A percentile compares a stretch with the other conserved stretches of the same genome.
Conservation (phyloP, 2,329 filamentous ascomycete genomes). For the Blastomyces parvus region DNA sequence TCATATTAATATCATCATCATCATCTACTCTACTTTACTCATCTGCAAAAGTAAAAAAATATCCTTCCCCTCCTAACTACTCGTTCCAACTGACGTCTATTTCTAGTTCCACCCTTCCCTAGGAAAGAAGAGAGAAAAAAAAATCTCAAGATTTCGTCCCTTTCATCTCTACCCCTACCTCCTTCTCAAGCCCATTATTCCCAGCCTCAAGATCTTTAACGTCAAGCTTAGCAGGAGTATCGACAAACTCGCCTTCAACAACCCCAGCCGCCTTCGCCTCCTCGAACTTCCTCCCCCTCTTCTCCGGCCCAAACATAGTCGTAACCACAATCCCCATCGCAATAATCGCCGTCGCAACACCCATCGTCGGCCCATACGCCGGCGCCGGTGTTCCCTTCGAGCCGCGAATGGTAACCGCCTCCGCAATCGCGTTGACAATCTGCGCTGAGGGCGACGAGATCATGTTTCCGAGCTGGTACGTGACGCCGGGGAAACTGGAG, state of each 20-base stretch:
- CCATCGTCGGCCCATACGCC: conserved; percentile 68
- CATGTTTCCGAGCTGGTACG: conserved; percentile 56
- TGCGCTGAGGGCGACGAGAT: conserved; percentile 56
- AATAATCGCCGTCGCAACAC: conserved; percentile 66
- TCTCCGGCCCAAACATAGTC: conserved; percentile 63
- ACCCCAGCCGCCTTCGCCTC: conserved; percentile 44
- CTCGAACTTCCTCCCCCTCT: conserved; percentile 61
- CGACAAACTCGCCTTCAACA: neutral
- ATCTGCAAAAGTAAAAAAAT: too few species aligned
- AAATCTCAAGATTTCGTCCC: neutral
- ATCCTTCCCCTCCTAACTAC: too few species aligned
- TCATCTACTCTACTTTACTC: too few species aligned
- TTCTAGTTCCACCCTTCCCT: too few species aligned
- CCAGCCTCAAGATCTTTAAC: conserved; percentile 7
- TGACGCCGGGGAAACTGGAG: conserved; percentile 54
- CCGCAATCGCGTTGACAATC: conserved; percentile 66
- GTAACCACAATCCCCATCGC: conserved; percentile 59
- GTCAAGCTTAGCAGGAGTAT: neutral
- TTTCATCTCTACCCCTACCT: neutral
- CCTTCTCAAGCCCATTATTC: neutral
- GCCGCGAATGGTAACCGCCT: conserved; percentile 49
- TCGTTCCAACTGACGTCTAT: too few species aligned
- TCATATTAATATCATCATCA: too few species aligned
- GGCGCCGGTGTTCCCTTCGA: conserved; percentile 49
- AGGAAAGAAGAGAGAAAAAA: too few species aligned